Percentiles rank a stretch among this genome's conserved stretches.
Evolutionary conservation across 2,329 filamentous ascomycete genomes (phyloP).

Genomic region (Blumeria hordei): DNA sequence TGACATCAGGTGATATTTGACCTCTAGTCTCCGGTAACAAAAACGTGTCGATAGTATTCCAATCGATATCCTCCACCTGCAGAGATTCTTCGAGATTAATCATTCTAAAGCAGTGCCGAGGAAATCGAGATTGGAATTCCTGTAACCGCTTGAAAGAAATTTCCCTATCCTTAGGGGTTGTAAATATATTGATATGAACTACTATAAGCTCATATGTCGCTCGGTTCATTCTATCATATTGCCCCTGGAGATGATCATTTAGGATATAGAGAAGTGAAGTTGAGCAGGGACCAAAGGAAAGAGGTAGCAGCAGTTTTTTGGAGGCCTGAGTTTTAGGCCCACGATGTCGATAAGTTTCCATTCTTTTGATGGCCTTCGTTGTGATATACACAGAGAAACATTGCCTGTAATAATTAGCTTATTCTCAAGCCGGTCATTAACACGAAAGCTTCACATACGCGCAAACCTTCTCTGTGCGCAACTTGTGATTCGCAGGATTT

Average conservation of each 20-base stretch:
- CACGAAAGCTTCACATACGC: slow-evolving; percentile 8
- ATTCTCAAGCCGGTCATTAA: background rate
- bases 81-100: slow-evolving; percentile 41
- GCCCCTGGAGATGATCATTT: slow-evolving; percentile 39
- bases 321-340: slow-evolving; percentile 14
- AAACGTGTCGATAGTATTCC: slow-evolving; percentile 20
- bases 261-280: slow-evolving; percentile 54
- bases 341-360: slow-evolving; percentile 36
- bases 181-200: slow-evolving; percentile 20
- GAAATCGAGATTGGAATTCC: slow-evolving; percentile 32
- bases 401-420: slow-evolving; percentile 20
- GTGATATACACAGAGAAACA: slow-evolving; percentile 63
- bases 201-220: slow-evolving; percentile 43
- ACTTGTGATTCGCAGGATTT: slow-evolving; percentile 11
- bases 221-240: slow-evolving; percentile 37
- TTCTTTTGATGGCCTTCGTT: slow-evolving; percentile 59
- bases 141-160: slow-evolving; percentile 17
- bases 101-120: slow-evolving; percentile 36
- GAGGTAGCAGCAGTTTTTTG: slow-evolving; percentile 41
- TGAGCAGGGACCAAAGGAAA: slow-evolving; percentile 69
- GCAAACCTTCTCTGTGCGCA: slow-evolving; percentile 15
- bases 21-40: slow-evolving; percentile 3
- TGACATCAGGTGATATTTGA: slow-evolving; percentile 12
- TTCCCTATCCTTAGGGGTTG: slow-evolving; percentile 11
- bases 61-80: slow-evolving; percentile 25